phyloP scores from a whole-genome alignment of 2,329 filamentous ascomycete species.

The Stromatinia cepivora region DNA sequence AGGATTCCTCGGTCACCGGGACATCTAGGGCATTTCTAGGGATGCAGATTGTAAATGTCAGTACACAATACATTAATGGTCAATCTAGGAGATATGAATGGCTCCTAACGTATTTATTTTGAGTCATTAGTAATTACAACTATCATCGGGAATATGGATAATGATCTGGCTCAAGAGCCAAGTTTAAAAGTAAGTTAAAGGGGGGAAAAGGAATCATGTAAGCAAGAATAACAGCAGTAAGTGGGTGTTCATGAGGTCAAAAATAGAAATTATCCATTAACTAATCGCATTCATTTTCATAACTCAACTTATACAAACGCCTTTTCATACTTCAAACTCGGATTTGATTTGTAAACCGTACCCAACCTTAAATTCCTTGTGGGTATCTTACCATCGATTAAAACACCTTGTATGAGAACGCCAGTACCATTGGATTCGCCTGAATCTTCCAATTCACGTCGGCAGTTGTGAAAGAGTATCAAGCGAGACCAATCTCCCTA shows the following conservation, averaged over 20 bases:
- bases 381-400: constrained; percentile 11
- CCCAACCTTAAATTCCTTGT: neutral
- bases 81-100: neutral
- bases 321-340: neutral
- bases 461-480: neutral
- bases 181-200: neutral
- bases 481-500: constrained; percentile 21
- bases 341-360: neutral
- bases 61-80: neutral
- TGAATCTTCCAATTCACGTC: neutral
- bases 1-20: neutral
- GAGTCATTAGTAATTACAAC: neutral
- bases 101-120: neutral
- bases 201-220: neutral
- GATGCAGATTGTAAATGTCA: neutral
- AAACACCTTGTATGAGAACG: neutral
- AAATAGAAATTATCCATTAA: neutral
- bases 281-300: neutral
- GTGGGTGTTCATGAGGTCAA: neutral
- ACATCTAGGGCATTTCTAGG: neutral
- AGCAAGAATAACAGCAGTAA: neutral
- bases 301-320: neutral
- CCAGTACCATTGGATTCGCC: constrained; percentile 1
- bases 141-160: neutral
- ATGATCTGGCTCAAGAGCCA: neutral